Percentiles rank a stretch among this genome's conserved stretches.
These are phyloP conservation scores for Ramalina peruviana DNA, from an alignment of 495 filamentous ascomycete species.

Conservation along the genomic window DNA sequence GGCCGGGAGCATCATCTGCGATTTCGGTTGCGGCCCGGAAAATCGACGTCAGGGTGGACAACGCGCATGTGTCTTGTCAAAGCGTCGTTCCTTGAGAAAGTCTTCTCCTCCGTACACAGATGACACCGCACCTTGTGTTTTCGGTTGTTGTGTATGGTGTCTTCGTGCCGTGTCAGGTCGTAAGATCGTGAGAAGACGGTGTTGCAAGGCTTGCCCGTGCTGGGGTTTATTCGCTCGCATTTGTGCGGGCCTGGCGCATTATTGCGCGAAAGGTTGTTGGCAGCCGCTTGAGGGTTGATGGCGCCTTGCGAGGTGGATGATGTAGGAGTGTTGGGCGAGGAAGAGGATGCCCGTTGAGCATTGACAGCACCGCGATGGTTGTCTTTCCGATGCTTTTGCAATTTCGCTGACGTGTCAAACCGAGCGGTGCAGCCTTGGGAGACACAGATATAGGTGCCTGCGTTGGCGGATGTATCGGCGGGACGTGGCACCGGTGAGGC, in stretches of 20 bases:
- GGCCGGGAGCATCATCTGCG: too few relatives aligned
- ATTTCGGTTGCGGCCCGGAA: conserved; percentile 25
- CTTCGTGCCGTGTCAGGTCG: conserved; percentile 92
- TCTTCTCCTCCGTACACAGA: conserved; percentile 93
- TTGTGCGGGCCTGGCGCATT: conserved; percentile 80
- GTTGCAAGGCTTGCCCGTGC: conserved; percentile 92
- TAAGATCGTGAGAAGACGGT: conserved; percentile 94
- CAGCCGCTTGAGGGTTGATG: conserved; percentile 27
- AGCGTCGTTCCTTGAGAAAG: conserved; percentile 84
- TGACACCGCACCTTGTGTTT: conserved; percentile 95
- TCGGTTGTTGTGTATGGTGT: conserved; percentile 88
- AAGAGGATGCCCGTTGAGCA: conserved; percentile 15
- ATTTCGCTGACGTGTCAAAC: conserved; percentile 71
- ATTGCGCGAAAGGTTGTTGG: conserved; percentile 36
- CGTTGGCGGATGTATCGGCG: conserved; percentile 50
- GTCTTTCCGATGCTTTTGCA: conserved; percentile 94
- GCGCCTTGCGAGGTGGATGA: conserved; percentile 28
- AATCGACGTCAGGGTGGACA: conserved; percentile 74
- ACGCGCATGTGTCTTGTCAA: conserved; percentile 86
- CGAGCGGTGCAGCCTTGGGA: conserved; percentile 81
- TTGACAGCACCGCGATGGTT: conserved; percentile 56
- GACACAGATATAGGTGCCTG: conserved; percentile 88
- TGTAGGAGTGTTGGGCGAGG: conserved; percentile 22
- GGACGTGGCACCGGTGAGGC: conserved; percentile 30
- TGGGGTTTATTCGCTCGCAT: conserved; percentile 86